These are phyloP conservation scores for Carallia pectinifolia DNA, from an alignment of 345 rosid genomes.

Conservation along the genomic window DNA sequence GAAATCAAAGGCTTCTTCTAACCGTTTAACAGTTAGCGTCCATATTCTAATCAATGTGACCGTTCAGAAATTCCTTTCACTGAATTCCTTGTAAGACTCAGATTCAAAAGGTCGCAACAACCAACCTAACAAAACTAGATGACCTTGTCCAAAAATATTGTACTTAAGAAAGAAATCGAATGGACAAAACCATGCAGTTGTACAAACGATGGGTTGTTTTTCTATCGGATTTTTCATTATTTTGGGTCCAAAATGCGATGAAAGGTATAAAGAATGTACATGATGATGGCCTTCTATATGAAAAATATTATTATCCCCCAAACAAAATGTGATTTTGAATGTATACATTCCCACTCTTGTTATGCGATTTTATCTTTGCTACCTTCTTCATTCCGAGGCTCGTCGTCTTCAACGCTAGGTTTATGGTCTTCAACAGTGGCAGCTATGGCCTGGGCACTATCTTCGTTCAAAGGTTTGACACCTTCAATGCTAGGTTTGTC, in stretches of 20 bases:
- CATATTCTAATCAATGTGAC: too few relatives aligned
- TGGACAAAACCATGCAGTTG: not conserved
- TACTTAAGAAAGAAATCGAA: not conserved
- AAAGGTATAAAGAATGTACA: constrained; percentile 18
- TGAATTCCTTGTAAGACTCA: too few relatives aligned
- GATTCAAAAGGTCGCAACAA: too few relatives aligned
- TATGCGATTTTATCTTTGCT: constrained; percentile 25
- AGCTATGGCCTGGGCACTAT: not conserved
- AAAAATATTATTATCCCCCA: constrained; percentile 18
- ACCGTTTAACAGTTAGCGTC: too few relatives aligned
- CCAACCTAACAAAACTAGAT: too few relatives aligned
- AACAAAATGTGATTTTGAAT: constrained; percentile 3
- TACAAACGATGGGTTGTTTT: not conserved
- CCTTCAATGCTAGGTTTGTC: not conserved
- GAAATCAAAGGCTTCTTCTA: too few relatives aligned
- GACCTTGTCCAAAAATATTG: too few relatives aligned
- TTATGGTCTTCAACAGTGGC: constrained; percentile 16
- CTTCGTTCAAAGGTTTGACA: constrained; percentile 22
- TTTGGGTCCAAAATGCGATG: not conserved
- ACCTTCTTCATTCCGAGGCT: constrained; percentile 34
- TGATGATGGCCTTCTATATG: constrained; percentile 20
- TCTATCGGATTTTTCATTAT: constrained; percentile 11
- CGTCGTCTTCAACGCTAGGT: constrained; percentile 18
- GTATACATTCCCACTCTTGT: constrained; percentile 11
- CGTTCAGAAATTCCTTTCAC: too few relatives aligned